Conservation (phyloP, 441 rosid species). For the Sinapis alba region DNA sequence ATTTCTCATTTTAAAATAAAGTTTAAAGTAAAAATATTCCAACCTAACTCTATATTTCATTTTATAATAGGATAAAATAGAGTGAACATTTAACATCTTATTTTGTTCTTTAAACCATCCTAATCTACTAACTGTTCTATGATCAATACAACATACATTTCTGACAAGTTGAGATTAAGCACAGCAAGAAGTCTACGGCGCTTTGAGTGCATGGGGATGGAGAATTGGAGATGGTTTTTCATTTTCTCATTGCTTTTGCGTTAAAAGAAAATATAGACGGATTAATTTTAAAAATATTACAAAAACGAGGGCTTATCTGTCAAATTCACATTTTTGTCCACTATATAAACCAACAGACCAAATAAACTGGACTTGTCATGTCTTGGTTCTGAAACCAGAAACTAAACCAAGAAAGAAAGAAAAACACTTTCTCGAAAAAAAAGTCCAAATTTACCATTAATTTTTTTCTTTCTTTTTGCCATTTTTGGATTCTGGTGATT, state of each 20-base stretch:
- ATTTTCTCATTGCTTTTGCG: background rate
- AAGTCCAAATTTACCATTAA: slow-evolving; percentile 9
- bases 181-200: background rate
- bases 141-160: background rate
- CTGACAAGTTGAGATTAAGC: background rate
- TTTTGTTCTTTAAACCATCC: background rate
- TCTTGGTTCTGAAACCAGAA: slow-evolving; percentile 13
- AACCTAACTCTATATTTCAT: too few species aligned
- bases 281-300: background rate
- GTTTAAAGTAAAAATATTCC: too few species aligned
- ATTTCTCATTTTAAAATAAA: too few species aligned
- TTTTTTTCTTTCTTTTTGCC: slow-evolving; percentile 11
- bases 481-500: slow-evolving; percentile 38
- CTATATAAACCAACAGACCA: slow-evolving; percentile 31
- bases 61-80: too few species aligned
- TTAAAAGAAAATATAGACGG: background rate
- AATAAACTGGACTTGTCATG: slow-evolving; percentile 31
- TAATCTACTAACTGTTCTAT: background rate
- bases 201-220: too few species aligned
- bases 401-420: slow-evolving; percentile 1
- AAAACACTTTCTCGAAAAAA: background rate
- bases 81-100: background rate
- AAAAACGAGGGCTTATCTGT: background rate
- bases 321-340: background rate
- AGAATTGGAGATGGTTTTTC: background rate